phyloP scores from a whole-genome alignment of 805 yeast genomes.

The Cyberlindnera maritima region DNA sequence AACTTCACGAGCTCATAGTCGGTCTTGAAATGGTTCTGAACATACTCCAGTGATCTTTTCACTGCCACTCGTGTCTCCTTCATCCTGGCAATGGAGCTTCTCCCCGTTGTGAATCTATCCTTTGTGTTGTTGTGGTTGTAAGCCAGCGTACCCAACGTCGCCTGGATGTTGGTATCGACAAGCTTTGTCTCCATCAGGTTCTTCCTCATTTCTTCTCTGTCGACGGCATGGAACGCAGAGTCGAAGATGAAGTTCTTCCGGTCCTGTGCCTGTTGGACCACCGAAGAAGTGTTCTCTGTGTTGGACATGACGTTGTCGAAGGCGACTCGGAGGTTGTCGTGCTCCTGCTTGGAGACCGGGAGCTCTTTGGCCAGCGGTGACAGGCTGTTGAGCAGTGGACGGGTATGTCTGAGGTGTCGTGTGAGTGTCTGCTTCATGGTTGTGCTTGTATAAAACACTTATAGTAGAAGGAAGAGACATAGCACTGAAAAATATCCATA shows the following conservation, averaged over 20 bases:
- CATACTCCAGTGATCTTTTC: conserved; percentile 3
- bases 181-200: background rate
- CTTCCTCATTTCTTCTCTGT: background rate
- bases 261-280: background rate
- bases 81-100: background rate
- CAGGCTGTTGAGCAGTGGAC: background rate
- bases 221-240: conserved; percentile 2
- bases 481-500: too few species aligned
- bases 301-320: conserved; percentile 7
- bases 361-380: conserved; percentile 4
- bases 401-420: conserved; percentile 1
- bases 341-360: conserved; percentile 4
- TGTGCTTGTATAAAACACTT: too few species aligned
- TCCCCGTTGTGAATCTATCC: background rate
- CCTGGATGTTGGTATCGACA: background rate
- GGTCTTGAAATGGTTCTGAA: background rate
- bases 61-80: conserved; percentile 7
- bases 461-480: too few species aligned
- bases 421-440: conserved; percentile 1
- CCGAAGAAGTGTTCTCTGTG: too few species aligned
- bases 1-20: conserved; percentile 12
- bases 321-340: background rate
- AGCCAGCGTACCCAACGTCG: background rate
- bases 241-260: conserved; percentile 4
- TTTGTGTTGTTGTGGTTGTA: background rate